A percentile compares a stretch with the other conserved stretches of the same genome.
Conservation (phyloP, 2,329 filamentous ascomycete species). For the Xylariaceae sp. region DNA sequence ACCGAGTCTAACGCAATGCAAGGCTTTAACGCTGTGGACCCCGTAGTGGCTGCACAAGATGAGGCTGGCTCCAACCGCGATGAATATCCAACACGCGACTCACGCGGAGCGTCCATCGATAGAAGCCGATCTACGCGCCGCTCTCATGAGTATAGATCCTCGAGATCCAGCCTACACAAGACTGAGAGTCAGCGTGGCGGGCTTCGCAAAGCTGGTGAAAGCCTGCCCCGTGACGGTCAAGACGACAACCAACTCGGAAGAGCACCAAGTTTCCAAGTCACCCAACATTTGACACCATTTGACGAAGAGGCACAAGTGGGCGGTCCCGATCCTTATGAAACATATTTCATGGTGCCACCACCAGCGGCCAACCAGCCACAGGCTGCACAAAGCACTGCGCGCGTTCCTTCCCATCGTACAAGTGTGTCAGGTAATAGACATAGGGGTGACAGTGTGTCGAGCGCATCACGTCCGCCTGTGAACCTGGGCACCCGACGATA, state of each 20-base stretch:
- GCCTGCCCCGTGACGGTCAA: constrained; percentile 20
- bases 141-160: constrained; percentile 35
- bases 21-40: constrained; percentile 40
- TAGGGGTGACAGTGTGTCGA: background rate
- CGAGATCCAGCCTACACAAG: constrained; percentile 24
- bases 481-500: no score
- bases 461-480: no score
- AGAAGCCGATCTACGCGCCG: constrained; percentile 29
- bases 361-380: background rate
- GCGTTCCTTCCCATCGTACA: background rate
- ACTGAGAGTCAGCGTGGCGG: constrained; percentile 27
- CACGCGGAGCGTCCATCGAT: constrained; percentile 30
- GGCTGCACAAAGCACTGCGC: no score
- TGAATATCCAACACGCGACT: constrained; percentile 31
- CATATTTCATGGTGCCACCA: background rate
- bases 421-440: constrained; percentile 1
- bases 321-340: constrained; percentile 21
- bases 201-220: constrained; percentile 29
- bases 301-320: constrained; percentile 32
- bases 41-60: constrained; percentile 31
- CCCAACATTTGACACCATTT: constrained; percentile 26
- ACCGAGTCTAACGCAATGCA: constrained; percentile 43
- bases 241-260: background rate
- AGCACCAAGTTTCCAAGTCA: constrained; percentile 25
- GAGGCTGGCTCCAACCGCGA: constrained; percentile 37